Percentiles rank a stretch among this genome's conserved stretches.
These are phyloP conservation scores for Yamadazyma sp. DNA, from an alignment of 1,139 yeast genomes.

Conservation along the genomic window DNA sequence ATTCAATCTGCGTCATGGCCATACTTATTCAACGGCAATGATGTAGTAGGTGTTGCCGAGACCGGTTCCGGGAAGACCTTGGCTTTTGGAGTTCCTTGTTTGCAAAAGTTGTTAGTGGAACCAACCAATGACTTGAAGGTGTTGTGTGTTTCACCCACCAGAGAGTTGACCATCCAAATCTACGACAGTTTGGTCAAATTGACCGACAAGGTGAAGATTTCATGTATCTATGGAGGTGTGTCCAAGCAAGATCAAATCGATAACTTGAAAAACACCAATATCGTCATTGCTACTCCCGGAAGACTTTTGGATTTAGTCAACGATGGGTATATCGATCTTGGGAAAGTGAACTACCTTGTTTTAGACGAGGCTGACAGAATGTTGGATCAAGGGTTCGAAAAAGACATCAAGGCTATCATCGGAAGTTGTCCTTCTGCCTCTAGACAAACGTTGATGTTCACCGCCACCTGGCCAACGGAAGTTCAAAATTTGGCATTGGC, in stretches of 20 bases:
- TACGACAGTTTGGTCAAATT: constrained; percentile 77
- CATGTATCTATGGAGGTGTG: constrained; percentile 96
- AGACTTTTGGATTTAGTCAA: constrained; percentile 87
- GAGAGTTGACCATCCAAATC: constrained; percentile 94
- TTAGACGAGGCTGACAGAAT: constrained; percentile 98
- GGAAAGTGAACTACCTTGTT: constrained; percentile 72
- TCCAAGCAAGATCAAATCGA: constrained; percentile 88
- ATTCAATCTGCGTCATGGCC: constrained; percentile 99
- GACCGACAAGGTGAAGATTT: constrained; percentile 68
- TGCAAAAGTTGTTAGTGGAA: constrained; percentile 57
- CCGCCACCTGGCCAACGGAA: constrained; percentile 90
- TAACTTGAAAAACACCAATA: constrained; percentile 58
- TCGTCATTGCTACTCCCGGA: constrained; percentile 97
- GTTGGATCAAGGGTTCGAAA: constrained; percentile 95
- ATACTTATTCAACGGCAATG: constrained; percentile 72
- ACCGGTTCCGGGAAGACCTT: constrained; percentile 98
- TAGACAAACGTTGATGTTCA: constrained; percentile 86
- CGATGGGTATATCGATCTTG: constrained; percentile 79
- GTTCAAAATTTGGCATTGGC: constrained; percentile 87
- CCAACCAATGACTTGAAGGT: constrained; percentile 62
- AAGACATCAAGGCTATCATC: constrained; percentile 85
- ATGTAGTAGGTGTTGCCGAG: constrained; percentile 96
- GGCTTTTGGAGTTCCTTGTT: constrained; percentile 98
- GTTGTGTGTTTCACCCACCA: constrained; percentile 89
- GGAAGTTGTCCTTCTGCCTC: constrained; percentile 41